phyloP scores from a whole-genome alignment of 805 yeast species.

The Jamesozyma hellenica region DNA sequence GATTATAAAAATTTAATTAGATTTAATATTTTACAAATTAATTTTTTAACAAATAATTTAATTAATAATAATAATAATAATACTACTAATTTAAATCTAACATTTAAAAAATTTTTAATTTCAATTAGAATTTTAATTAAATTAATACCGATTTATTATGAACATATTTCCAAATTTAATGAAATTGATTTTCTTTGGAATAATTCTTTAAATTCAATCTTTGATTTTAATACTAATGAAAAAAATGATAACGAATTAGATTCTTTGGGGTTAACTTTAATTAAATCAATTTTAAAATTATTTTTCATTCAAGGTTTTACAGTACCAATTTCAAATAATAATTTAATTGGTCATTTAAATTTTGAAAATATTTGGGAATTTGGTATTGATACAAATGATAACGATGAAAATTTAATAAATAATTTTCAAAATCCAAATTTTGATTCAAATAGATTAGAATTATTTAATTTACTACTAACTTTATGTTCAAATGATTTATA shows the following conservation, averaged over 20 bases:
- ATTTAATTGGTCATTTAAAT: constrained; percentile 20
- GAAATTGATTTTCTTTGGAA: background rate
- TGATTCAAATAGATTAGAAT: constrained; percentile 59
- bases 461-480: constrained; percentile 50
- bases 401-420: constrained; percentile 5
- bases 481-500: constrained; percentile 57
- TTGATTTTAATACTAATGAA: background rate
- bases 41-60: constrained; percentile 20
- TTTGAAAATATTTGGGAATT: constrained; percentile 53
- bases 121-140: constrained; percentile 57
- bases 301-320: constrained; percentile 25
- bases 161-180: constrained; percentile 21
- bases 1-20: constrained; percentile 33
- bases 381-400: constrained; percentile 49
- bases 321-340: constrained; percentile 8
- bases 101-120: constrained; percentile 32
- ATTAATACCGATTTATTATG: constrained; percentile 59
- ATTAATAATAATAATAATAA: background rate
- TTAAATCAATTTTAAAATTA: constrained; percentile 18
- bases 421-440: constrained; percentile 31
- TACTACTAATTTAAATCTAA: too few species aligned
- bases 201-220: background rate
- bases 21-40: constrained; percentile 29
- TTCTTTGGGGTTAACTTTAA: constrained; percentile 31
- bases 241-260: background rate